phyloP scores from a whole-genome alignment of 1,284 basidiomycete genomes.

The Fistulinella cinereoalba region DNA sequence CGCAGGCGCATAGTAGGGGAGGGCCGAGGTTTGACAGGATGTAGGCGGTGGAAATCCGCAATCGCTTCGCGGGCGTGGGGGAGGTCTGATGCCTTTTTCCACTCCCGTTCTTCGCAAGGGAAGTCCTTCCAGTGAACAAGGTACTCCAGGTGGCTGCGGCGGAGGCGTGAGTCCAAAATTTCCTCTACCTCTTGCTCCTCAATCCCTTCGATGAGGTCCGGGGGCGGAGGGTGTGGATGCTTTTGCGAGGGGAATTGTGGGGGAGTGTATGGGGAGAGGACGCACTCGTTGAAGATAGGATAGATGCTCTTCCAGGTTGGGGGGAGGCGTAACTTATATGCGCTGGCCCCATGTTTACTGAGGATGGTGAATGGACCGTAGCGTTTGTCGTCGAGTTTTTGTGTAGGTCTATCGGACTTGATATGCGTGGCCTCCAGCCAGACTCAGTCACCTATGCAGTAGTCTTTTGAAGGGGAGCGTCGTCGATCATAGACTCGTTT shows the following conservation, averaged over 20 bases:
- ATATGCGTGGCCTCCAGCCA: constrained; percentile 11
- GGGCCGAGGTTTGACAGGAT: neutral
- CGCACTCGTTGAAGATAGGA: constrained; percentile 14
- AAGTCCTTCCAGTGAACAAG: constrained; percentile 4
- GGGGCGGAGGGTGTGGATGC: neutral
- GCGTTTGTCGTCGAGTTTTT: constrained; percentile 11
- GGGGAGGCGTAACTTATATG: constrained; percentile 13
- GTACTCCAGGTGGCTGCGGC: neutral
- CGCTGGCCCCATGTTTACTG: constrained; percentile 9
- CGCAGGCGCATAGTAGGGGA: neutral
- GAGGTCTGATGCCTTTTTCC: neutral
- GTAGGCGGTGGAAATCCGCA: neutral
- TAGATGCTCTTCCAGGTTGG: constrained; percentile 9
- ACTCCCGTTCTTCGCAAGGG: neutral
- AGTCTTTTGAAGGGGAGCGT: rapidly evolving
- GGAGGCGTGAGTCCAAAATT: neutral
- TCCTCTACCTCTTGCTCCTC: constrained; percentile 3
- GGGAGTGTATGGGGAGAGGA: constrained; percentile 1
- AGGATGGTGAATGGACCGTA: constrained; percentile 21
- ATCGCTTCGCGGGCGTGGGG: neutral
- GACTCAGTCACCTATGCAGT: neutral
- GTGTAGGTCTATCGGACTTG: constrained; percentile 2
- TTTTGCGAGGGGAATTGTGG: constrained; percentile 5
- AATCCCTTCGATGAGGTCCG: neutral
- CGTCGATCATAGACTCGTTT: neutral